Evolutionary conservation across 2,329 filamentous ascomycete genomes (phyloP).

Genomic region (Aureobasidium sp.): DNA sequence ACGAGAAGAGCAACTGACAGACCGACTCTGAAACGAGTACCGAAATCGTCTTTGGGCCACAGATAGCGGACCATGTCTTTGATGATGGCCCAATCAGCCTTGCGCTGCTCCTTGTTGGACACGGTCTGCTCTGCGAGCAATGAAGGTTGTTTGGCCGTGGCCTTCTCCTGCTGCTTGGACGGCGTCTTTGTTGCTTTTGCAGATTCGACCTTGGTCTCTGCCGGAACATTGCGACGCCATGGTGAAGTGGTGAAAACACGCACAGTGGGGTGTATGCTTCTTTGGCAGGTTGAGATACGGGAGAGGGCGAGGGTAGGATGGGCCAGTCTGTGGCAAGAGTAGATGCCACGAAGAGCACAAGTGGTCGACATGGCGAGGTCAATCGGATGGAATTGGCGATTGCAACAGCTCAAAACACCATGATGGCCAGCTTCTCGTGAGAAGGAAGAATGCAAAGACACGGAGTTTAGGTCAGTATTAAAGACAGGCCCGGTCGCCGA

Average conservation of each 20-base stretch:
- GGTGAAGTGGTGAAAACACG: conserved; percentile 40
- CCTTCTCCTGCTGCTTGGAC: conserved; percentile 29
- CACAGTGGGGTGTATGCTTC: conserved; percentile 7
- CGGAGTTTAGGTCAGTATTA: not conserved
- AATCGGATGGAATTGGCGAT: not conserved
- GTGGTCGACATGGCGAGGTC: not conserved
- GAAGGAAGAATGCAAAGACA: not conserved
- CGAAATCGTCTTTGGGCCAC: conserved; percentile 83
- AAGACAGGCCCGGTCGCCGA: not conserved
- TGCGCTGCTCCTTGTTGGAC: conserved; percentile 79
- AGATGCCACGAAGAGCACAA: conserved; percentile 3
- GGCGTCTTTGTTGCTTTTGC: conserved; percentile 31
- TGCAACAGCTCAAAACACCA: conserved; percentile 11
- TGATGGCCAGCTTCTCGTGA: conserved; percentile 15
- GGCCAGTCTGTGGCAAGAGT: not conserved
- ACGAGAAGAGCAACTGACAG: conserved; percentile 77
- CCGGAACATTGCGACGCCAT: conserved; percentile 29
- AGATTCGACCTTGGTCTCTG: conserved; percentile 24
- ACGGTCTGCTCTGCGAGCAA: conserved; percentile 58
- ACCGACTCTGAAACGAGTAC: conserved; percentile 76
- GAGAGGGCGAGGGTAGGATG: not conserved
- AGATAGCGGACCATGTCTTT: conserved; percentile 95
- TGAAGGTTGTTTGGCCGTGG: conserved; percentile 42
- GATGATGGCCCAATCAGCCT: conserved; percentile 97
- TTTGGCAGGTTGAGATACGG: conserved; percentile 10